These are phyloP conservation scores for Fusarium multiceps DNA, from an alignment of 2,329 filamentous ascomycete genomes.

Conservation along the genomic window DNA sequence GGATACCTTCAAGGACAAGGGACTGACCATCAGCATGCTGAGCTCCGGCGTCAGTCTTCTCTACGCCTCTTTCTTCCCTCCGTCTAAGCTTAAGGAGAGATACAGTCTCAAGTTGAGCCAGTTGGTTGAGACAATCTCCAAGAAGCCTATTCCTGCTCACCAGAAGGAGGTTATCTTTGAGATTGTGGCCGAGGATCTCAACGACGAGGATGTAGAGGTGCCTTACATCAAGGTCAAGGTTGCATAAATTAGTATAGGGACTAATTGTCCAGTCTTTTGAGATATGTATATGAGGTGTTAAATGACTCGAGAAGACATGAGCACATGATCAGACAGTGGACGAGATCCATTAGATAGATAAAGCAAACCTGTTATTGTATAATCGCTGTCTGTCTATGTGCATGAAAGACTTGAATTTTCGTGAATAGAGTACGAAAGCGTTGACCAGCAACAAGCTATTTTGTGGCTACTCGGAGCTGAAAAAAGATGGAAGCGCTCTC, in stretches of 20 bases:
- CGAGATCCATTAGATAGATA: constrained; percentile 39
- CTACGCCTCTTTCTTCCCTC: constrained; percentile 92
- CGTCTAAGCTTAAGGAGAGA: constrained; percentile 82
- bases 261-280: constrained; percentile 6
- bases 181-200: constrained; percentile 89
- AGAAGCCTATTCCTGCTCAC: constrained; percentile 89
- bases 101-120: constrained; percentile 86
- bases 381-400: background rate
- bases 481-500: background rate
- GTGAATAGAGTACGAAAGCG: background rate
- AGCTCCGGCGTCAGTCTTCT: constrained; percentile 96
- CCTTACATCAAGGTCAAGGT: constrained; percentile 95
- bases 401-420: background rate
- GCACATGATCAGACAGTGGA: constrained; percentile 29
- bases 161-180: constrained; percentile 98
- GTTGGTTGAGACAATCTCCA: constrained; percentile 87
- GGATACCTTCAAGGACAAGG: constrained; percentile 81
- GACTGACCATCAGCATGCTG: constrained; percentile 88
- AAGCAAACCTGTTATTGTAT: constrained; percentile 28
- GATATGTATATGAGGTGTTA: constrained; percentile 26
- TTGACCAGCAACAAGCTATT: background rate
- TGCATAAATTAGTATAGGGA: constrained; percentile 34
- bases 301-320: constrained; percentile 25
- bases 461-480: background rate
- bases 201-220: constrained; percentile 94